These are phyloP conservation scores for Paraphoma chrysanthemicola DNA, from an alignment of 2,329 filamentous ascomycete species.

Conservation along the genomic window DNA sequence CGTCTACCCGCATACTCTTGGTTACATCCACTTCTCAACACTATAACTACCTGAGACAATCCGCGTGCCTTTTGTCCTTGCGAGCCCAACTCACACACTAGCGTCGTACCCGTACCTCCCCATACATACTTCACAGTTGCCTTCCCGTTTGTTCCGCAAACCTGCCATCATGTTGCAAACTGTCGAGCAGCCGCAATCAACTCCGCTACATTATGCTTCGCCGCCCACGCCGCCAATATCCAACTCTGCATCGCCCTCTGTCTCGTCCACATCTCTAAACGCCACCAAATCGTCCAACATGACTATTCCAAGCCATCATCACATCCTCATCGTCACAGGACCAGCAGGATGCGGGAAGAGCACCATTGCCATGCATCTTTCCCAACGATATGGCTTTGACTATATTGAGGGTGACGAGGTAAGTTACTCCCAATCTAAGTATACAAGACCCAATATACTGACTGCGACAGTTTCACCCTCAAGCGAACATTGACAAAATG, in stretches of 20 bases:
- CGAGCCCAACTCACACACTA: slow-evolving; percentile 13
- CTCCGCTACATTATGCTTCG: slow-evolving; percentile 38
- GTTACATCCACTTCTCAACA: slow-evolving; percentile 32
- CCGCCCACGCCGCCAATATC: slow-evolving; percentile 40
- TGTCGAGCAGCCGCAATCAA: slow-evolving; percentile 34
- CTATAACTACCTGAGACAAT: slow-evolving; percentile 28
- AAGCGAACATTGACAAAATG: slow-evolving; percentile 79
- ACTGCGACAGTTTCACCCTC: slow-evolving; percentile 55
- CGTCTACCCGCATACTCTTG: slow-evolving; percentile 17
- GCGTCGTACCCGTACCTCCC: background rate
- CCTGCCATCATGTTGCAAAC: slow-evolving; percentile 44
- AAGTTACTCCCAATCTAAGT: slow-evolving; percentile 15
- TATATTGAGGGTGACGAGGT: slow-evolving; percentile 62
- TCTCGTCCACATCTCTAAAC: slow-evolving; percentile 22
- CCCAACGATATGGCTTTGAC: slow-evolving; percentile 50
- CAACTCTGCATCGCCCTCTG: slow-evolving; percentile 31
- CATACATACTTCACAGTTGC: background rate
- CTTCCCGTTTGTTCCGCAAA: slow-evolving; percentile 6
- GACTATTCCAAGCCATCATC: slow-evolving; percentile 49
- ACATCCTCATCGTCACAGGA: slow-evolving; percentile 61
- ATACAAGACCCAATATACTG: background rate
- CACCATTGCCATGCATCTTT: slow-evolving; percentile 57
- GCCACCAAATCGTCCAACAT: slow-evolving; percentile 26
- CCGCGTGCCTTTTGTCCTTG: slow-evolving; percentile 10
- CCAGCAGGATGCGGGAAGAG: slow-evolving; percentile 63